Evolutionary conservation across 2,329 filamentous ascomycete species (phyloP), one percentile per base, ranked within the genome.

Genomic region (Venturia oleaginea): DNA sequence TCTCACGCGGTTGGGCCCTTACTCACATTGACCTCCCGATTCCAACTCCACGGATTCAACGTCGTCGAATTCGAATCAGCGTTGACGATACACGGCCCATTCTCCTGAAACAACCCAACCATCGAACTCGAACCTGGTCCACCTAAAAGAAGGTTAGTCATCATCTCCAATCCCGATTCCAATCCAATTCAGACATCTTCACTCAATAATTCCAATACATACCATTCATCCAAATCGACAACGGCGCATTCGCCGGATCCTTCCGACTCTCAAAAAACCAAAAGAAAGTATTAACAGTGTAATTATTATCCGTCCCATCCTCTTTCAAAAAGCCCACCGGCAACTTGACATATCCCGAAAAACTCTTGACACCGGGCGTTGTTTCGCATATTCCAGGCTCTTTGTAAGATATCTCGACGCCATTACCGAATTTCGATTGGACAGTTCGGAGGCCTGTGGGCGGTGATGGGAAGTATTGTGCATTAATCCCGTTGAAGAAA

Each of bases 251-350:
- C 10, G 72, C 69, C 1, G 84, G 79, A 69, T 83, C 78, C 63
- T 83, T 80, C 19, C 84, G 77, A 0, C 83, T 78, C 67, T 86
- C 83, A 68, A 87, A 86, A 70, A 85, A 87, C 82, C 83, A 85
- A 71, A 87, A 87, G 71, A 85, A 87, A 30, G 81, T 84, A 68
- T 84, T 83, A 65, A 84, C 82, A 7, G 80, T 75, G 65, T 83
- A 83, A 13, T 79, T 74, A 67, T 83, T 80, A 69, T 71, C 68
- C 19, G 73, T 70, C 8, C 71, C 71, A 1, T 72, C 66, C 42
- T 76, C 74, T 22, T 72, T 70, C n/a, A 76, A 68, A 4, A 78
- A 74, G 34, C 76, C 76, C 2, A 79, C 77, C 1, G 82, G 82
- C 4, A 86, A 76, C 71, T 83, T 80, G 17, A 86, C 80, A 67